Evolutionary conservation across 768 basidiomycete genomes (phyloP).

Genomic region (Amanita phalloides): DNA sequence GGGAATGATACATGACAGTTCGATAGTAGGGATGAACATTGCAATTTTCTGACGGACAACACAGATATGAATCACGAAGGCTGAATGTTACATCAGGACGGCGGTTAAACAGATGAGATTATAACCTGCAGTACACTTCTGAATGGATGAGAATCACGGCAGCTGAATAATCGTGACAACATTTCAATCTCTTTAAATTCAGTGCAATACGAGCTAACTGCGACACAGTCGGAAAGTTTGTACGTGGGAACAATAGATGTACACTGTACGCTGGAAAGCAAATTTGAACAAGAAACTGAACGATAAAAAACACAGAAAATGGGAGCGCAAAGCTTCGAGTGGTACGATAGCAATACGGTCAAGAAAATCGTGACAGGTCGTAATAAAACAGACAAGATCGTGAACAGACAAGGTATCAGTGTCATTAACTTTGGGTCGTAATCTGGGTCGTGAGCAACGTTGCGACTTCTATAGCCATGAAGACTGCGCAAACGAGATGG

Average conservation of each 20-base stretch:
- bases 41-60: too few relatives aligned
- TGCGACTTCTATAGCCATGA: not conserved
- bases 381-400: slow-evolving; percentile 5
- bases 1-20: too few relatives aligned
- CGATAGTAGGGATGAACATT: too few relatives aligned
- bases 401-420: not conserved
- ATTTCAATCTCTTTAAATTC: not conserved
- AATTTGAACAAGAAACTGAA: not conserved
- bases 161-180: not conserved
- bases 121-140: too few relatives aligned
- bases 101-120: too few relatives aligned
- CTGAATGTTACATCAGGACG: too few relatives aligned
- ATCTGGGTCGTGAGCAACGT: not conserved
- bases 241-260: not conserved
- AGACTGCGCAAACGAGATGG: not conserved
- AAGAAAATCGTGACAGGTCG: slow-evolving; percentile 1
- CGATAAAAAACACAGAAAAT: not conserved
- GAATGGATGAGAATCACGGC: too few relatives aligned
- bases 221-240: not conserved
- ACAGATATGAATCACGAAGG: too few relatives aligned
- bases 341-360: not conserved
- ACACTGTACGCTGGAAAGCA: not conserved
- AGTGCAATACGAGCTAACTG: not conserved
- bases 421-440: not conserved
- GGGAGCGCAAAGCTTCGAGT: not conserved